Evolutionary conservation across 495 filamentous ascomycete species (phyloP).

Genomic region (Aspergillus sclerotiicarbonarius): DNA sequence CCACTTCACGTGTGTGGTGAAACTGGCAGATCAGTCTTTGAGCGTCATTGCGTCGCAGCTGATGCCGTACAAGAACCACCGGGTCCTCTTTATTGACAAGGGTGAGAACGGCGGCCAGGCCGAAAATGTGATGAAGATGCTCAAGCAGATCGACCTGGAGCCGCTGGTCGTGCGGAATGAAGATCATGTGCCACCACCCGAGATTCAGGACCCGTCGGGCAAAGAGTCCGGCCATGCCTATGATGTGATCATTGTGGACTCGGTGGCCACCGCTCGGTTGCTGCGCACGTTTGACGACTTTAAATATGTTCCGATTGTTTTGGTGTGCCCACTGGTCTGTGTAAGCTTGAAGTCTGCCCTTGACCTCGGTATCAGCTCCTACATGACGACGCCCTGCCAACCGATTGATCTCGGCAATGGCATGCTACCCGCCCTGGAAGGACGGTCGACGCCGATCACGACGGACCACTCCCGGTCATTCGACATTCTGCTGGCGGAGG

Average conservation of each 20-base stretch:
- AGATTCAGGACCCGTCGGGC: constrained; percentile 55
- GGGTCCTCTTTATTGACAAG: constrained; percentile 95
- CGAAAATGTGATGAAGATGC: constrained; percentile 73
- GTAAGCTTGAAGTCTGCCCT: constrained; percentile 93
- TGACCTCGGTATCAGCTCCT: constrained; percentile 94
- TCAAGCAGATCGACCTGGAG: constrained; percentile 73
- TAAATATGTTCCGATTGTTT: constrained; percentile 95
- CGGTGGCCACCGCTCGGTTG: constrained; percentile 81
- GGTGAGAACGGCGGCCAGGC: constrained; percentile 73
- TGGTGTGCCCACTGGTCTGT: constrained; percentile 86
- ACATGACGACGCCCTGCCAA: constrained; percentile 97
- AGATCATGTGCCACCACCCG: constrained; percentile 56
- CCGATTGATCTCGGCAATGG: constrained; percentile 96
- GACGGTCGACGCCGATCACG: constrained; percentile 84
- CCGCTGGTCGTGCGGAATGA: constrained; percentile 77
- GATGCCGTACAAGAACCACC: constrained; percentile 80
- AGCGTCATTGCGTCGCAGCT: constrained; percentile 79
- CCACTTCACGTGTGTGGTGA: constrained; percentile 94
- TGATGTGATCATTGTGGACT: constrained; percentile 97
- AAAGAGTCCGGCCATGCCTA: constrained; percentile 67
- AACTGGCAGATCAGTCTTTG: constrained; percentile 79
- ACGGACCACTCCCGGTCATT: constrained; percentile 95
- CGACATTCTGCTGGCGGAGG: constrained; percentile 92
- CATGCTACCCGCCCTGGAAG: constrained; percentile 96
- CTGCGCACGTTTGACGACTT: constrained; percentile 87